phyloP scores from a whole-genome alignment of 2,329 filamentous ascomycete genomes.

The Diplodia seriata region DNA sequence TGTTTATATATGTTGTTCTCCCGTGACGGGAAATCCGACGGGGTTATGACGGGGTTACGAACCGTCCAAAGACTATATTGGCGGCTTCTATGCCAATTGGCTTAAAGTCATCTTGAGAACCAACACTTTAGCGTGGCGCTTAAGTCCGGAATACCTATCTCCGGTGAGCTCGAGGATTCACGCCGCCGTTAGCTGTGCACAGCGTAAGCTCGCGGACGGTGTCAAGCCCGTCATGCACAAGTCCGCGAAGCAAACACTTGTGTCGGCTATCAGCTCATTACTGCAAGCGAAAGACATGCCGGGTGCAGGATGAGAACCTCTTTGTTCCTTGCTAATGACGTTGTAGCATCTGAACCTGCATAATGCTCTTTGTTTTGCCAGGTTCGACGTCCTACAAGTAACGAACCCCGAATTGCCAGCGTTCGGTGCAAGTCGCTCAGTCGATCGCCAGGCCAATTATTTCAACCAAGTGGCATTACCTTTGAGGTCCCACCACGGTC shows the following conservation, averaged over 20 bases:
- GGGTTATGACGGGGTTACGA: background rate
- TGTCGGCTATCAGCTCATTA: background rate
- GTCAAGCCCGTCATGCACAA: too few relatives aligned
- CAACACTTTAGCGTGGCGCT: background rate
- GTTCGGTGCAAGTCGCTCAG: too few relatives aligned
- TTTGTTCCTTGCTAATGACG: background rate
- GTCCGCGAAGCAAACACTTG: too few relatives aligned
- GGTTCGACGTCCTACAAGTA: too few relatives aligned
- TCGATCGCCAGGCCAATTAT: too few relatives aligned
- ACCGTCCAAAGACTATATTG: background rate
- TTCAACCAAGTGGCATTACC: too few relatives aligned
- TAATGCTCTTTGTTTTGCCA: background rate
- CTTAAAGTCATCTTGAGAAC: background rate
- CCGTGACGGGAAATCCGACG: background rate
- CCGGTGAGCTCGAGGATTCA: background rate
- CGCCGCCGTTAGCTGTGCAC: background rate
- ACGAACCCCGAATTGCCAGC: too few relatives aligned
- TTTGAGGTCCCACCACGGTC: too few relatives aligned
- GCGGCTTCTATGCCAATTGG: background rate
- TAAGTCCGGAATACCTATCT: background rate
- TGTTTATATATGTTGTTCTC: background rate
- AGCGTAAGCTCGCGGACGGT: background rate
- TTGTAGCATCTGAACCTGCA: background rate
- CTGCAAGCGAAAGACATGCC: background rate
- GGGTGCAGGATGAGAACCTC: background rate